Percentiles rank a stretch among this genome's conserved stretches.
These are phyloP conservation scores for Sarocladiaceae sp. DNA, from an alignment of 2,329 filamentous ascomycete species.

Conservation along the genomic window DNA sequence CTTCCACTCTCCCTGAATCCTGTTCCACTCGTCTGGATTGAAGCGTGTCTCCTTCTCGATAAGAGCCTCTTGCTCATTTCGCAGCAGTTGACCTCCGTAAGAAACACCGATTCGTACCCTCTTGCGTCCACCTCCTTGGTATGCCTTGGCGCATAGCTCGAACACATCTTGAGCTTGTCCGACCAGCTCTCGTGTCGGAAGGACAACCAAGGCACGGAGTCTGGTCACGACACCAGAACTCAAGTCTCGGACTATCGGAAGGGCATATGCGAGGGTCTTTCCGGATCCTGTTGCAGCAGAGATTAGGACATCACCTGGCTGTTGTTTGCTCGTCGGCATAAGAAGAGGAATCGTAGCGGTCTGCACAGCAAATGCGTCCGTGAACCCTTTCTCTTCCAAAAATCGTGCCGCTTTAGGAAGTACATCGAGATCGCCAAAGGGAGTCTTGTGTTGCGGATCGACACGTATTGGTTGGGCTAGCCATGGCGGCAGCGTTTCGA, in stretches of 20 bases:
- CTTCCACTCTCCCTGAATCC: slow-evolving; percentile 2
- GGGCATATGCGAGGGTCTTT: slow-evolving; percentile 85
- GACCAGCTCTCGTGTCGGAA: slow-evolving; percentile 87
- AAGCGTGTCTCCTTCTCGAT: slow-evolving; percentile 48
- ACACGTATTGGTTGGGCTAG: slow-evolving; percentile 69
- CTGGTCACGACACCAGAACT: slow-evolving; percentile 57
- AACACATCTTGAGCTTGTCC: slow-evolving; percentile 76
- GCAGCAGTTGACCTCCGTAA: slow-evolving; percentile 72
- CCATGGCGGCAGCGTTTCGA: slow-evolving; percentile 76
- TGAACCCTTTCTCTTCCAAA: slow-evolving; percentile 53
- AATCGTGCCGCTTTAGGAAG: slow-evolving; percentile 51
- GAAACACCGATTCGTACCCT: slow-evolving; percentile 74
- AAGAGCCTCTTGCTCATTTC: slow-evolving; percentile 49
- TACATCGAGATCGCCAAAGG: slow-evolving; percentile 61
- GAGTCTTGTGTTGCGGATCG: slow-evolving; percentile 48
- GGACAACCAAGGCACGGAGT: slow-evolving; percentile 73
- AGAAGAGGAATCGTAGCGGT: slow-evolving; percentile 66
- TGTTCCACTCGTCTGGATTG: slow-evolving; percentile 50
- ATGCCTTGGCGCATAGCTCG: slow-evolving; percentile 63
- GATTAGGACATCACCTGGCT: slow-evolving; percentile 74
- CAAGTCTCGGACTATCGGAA: slow-evolving; percentile 77
- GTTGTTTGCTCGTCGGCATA: slow-evolving; percentile 54
- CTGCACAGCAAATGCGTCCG: slow-evolving; percentile 37
- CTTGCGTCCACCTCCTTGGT: slow-evolving; percentile 49
- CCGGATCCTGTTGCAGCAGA: slow-evolving; percentile 93